Percentiles rank a stretch among this genome's conserved stretches.
Evolutionary conservation across 805 yeast genomes (phyloP).

Genomic region (Candida loeiensis): DNA sequence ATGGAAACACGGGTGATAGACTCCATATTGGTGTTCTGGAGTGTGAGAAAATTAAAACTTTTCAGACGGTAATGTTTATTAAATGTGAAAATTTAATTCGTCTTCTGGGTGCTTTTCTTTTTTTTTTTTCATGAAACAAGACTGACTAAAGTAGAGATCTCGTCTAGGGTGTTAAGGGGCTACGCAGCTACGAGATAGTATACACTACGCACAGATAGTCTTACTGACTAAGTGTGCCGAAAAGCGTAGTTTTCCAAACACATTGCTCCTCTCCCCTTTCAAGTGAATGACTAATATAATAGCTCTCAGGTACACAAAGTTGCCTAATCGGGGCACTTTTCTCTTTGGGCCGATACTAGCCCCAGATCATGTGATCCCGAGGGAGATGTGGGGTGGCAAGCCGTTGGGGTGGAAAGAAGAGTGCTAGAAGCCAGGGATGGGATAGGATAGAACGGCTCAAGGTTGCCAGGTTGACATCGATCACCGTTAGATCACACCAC

Average conservation of each 20-base stretch:
- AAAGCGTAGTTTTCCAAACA: too few relatives aligned
- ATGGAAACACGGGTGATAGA: slow-evolving; percentile 71
- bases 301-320: background rate
- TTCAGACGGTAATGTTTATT: slow-evolving; percentile 1
- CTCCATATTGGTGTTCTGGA: slow-evolving; percentile 54
- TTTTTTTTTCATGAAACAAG: slow-evolving; percentile 2
- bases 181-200: too few relatives aligned
- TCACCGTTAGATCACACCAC: too few relatives aligned
- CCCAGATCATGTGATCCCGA: background rate
- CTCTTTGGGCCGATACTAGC: background rate
- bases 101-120: background rate
- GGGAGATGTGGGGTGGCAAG: background rate
- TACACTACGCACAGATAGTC: too few relatives aligned
- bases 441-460: too few relatives aligned
- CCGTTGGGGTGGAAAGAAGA: background rate
- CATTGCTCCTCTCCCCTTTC: too few relatives aligned
- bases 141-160: too few relatives aligned
- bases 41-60: slow-evolving; percentile 3
- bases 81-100: slow-evolving; percentile 9
- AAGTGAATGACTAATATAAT: background rate
- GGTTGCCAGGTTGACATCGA: too few relatives aligned
- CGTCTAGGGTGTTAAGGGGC: too few relatives aligned
- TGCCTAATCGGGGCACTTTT: background rate
- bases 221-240: too few relatives aligned
- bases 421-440: too few relatives aligned